Base-by-base conservation (phyloP, 176 grass and related monocot species). In the Pontederia crassipes region DNA sequence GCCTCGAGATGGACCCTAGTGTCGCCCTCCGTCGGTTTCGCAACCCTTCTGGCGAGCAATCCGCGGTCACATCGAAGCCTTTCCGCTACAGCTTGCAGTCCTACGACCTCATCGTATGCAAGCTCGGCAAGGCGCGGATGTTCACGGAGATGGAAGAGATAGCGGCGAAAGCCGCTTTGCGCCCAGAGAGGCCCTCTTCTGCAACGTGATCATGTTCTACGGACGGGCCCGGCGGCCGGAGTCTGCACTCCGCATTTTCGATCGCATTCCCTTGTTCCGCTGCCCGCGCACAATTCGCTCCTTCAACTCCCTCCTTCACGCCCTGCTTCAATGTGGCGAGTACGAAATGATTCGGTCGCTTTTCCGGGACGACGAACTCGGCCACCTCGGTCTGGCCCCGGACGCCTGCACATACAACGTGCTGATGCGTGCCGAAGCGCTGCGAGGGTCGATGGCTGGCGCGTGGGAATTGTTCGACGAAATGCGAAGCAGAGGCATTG, bases 41-140 rank as follows among this genome's bases (percentile, higher is more conserved):
- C 12, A 78, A 24, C 10, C 74, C 74, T 16, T 53, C 64, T 4
- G 32, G 32, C 32, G 32, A 40, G 32, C 8, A 45, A 0, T 27
- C 12, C 1, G 11, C 66, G 8, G 18, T 29, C 11, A n/a, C 18
- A 0, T 46, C 53, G 11, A 14, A 53, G n/a, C 24, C 54, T 49
- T 62, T 63, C 48, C 62, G 64, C 70, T 83, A 59, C 49, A 66
- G 75, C 17, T 59, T 60, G 5, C 75, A 74, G 46, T 80, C 80
- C 62, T 83, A 86, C 55, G 79, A 87, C 50, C 50, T 78, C 59
- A 71, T 92, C 74, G 54, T 88, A 70, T 80, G 59, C 61, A 83
- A 88, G 73, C 85, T 88, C 46, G 80, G 73, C 18, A 72, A 67
- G 60, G 80, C 70, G 55, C 85, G 85, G 29, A 72, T 71, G 56